These are phyloP conservation scores for Pseudogymnoascus sp. DNA, from an alignment of 2,329 filamentous ascomycete species.

Conservation along the genomic window DNA sequence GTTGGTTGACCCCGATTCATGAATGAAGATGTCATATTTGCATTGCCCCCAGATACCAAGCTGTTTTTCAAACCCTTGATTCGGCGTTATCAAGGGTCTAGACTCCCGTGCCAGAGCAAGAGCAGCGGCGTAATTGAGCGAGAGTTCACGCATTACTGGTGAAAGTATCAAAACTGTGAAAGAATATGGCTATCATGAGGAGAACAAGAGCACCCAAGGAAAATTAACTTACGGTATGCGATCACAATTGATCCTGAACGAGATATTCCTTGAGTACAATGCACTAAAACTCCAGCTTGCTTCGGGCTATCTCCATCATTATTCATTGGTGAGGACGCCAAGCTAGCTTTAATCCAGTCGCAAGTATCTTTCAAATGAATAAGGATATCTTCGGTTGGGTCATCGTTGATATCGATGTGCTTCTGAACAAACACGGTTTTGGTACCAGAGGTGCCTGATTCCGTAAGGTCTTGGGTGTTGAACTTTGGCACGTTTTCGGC, in stretches of 20 bases:
- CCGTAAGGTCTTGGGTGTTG: background rate
- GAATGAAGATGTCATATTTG: conserved; percentile 6
- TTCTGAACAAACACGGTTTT: conserved; percentile 7
- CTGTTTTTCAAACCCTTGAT: conserved; percentile 19
- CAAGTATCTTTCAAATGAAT: conserved; percentile 16
- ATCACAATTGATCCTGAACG: conserved; percentile 19
- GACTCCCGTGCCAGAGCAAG: conserved; percentile 16
- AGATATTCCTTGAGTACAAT: conserved; percentile 22
- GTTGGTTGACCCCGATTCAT: background rate
- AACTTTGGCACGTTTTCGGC: conserved; percentile 11
- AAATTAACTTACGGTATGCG: conserved; percentile 18
- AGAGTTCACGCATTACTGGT: conserved; percentile 19
- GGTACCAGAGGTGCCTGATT: background rate
- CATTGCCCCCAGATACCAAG: conserved; percentile 18
- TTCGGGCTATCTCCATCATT: background rate
- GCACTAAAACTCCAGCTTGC: conserved; percentile 16
- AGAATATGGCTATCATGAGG: background rate
- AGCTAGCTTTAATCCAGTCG: conserved; percentile 19
- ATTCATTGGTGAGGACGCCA: background rate
- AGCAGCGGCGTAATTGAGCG: conserved; percentile 15
- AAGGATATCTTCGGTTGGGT: conserved; percentile 19
- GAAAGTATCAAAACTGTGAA: background rate
- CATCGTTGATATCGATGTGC: conserved; percentile 20
- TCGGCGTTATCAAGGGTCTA: conserved; percentile 18
- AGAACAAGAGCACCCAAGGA: background rate